phyloP scores from a whole-genome alignment of 495 filamentous ascomycete species.

The Talaromyces ruber region DNA sequence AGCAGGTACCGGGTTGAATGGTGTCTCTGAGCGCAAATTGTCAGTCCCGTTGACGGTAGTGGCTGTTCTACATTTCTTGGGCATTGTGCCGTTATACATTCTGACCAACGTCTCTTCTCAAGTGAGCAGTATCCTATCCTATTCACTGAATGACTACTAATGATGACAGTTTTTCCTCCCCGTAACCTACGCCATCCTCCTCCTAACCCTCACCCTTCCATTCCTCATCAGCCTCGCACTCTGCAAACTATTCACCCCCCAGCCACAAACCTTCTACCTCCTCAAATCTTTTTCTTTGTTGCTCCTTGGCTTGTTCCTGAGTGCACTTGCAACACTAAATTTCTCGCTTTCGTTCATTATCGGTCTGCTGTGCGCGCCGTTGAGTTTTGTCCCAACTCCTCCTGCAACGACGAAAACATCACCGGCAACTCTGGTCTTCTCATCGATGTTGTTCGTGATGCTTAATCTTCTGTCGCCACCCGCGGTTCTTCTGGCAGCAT shows the following conservation, averaged over 20 bases:
- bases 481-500: conserved; percentile 46
- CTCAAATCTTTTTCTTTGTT: conserved; percentile 89
- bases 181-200: conserved; percentile 40
- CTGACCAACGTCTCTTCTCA: conserved; percentile 66
- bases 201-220: conserved; percentile 50
- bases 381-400: conserved; percentile 53
- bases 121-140: too few relatives aligned
- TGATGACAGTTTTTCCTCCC: conserved; percentile 43
- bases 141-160: too few relatives aligned
- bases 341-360: conserved; percentile 86
- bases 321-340: conserved; percentile 89
- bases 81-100: conserved; percentile 75
- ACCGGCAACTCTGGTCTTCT: conserved; percentile 9
- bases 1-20: conserved; percentile 12
- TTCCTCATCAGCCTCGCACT: conserved; percentile 30
- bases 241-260: conserved; percentile 18
- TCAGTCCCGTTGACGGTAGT: conserved; percentile 73
- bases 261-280: conserved; percentile 41
- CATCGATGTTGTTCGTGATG: conserved; percentile 23
- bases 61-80: conserved; percentile 60
- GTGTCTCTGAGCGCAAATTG: conserved; percentile 57
- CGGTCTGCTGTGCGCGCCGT: conserved; percentile 66
- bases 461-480: conserved; percentile 59
- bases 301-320: conserved; percentile 81
- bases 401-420: conserved; percentile 6